phyloP scores from a whole-genome alignment of 768 basidiomycete species.

The Rossbeevera mucosa region DNA sequence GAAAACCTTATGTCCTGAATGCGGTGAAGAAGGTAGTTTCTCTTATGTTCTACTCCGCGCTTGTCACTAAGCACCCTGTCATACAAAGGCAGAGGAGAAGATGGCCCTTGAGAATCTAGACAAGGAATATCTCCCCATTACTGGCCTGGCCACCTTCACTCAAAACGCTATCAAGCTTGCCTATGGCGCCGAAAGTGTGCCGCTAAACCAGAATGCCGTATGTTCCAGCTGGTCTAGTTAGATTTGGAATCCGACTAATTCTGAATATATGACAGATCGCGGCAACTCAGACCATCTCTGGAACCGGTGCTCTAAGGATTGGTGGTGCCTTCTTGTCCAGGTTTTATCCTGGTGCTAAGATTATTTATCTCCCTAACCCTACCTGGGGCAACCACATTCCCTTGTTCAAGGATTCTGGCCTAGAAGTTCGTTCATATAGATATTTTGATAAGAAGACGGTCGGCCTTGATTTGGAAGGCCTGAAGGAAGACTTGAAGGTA shows the following conservation, averaged over 20 bases:
- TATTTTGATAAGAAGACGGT: conserved; percentile 94
- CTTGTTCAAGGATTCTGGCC: conserved; percentile 89
- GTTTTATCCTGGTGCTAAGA: conserved; percentile 82
- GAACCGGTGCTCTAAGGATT: conserved; percentile 95
- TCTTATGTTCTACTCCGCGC: not conserved
- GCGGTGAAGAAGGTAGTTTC: conserved; percentile 75
- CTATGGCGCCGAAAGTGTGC: conserved; percentile 77
- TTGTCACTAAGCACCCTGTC: not conserved
- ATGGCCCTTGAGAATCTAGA: conserved; percentile 62
- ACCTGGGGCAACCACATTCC: conserved; percentile 98
- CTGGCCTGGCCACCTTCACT: conserved; percentile 83
- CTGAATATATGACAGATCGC: conserved; percentile 52
- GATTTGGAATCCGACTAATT: conserved; percentile 1
- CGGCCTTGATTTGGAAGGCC: conserved; percentile 86
- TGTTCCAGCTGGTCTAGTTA: conserved; percentile 28
- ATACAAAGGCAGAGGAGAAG: conserved; percentile 66
- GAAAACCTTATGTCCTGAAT: conserved; percentile 91
- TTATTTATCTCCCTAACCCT: conserved; percentile 87
- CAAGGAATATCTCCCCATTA: conserved; percentile 97
- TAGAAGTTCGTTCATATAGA: conserved; percentile 88
- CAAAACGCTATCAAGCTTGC: conserved; percentile 84
- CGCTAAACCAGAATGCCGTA: conserved; percentile 68
- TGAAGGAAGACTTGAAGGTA: conserved; percentile 84
- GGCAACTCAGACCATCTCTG: conserved; percentile 91
- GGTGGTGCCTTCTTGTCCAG: conserved; percentile 89